phyloP scores from a whole-genome alignment of 2,329 filamentous ascomycete species.

The Ceratocystis lukuohia region DNA sequence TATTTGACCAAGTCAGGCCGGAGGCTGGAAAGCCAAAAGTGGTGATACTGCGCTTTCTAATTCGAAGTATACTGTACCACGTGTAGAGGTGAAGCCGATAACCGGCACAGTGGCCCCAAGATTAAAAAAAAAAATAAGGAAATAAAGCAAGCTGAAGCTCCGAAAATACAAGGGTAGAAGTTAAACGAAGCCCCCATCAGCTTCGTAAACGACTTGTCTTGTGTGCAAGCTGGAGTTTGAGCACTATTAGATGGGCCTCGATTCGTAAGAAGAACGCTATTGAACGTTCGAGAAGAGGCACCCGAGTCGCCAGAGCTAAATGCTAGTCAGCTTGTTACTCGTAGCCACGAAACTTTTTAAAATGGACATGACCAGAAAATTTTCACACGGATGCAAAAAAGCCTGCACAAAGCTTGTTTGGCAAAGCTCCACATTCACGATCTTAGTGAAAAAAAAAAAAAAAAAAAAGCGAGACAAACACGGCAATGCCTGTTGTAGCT shows the following conservation, averaged over 20 bases:
- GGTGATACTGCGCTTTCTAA: not conserved
- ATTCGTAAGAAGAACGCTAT: not conserved
- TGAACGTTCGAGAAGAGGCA: too few relatives aligned
- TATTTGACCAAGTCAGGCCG: not conserved
- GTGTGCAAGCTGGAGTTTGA: not conserved
- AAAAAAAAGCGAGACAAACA: too few relatives aligned
- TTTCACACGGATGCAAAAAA: not conserved
- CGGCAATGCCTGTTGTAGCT: not conserved
- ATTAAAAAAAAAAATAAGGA: not conserved
- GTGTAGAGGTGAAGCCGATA: not conserved
- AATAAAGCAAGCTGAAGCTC: not conserved
- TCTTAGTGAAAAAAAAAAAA: not conserved
- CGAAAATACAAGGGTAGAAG: too few relatives aligned
- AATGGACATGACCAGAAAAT: conserved; percentile 1
- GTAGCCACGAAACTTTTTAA: not conserved
- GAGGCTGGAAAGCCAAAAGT: not conserved
- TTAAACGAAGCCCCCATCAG: too few relatives aligned
- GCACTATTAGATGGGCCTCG: not conserved
- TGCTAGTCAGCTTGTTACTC: too few relatives aligned
- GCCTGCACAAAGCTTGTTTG: not conserved
- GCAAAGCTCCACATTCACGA: not conserved
- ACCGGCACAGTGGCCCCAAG: not conserved
- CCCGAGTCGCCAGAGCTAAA: too few relatives aligned
- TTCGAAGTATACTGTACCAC: not conserved
- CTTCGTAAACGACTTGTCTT: too few relatives aligned